Base-by-base conservation (phyloP, 23 red algal species). In the Pyropia haitanensis region DNA sequence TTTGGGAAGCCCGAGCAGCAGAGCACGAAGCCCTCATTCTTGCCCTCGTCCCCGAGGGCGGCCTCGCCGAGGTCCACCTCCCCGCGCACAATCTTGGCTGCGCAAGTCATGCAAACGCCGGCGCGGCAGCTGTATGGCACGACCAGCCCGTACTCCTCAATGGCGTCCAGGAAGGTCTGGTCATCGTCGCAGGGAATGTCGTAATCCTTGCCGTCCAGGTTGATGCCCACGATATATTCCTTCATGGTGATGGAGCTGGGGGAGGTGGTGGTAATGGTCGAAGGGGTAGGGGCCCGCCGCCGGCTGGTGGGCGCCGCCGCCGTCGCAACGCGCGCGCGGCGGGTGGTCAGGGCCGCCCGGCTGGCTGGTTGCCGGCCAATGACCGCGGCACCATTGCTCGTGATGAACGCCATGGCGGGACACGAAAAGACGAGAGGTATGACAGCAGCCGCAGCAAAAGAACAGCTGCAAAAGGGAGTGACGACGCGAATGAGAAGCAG, bases 81-180 rank as follows among this genome's bases (percentile, higher is more conserved):
- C 1, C 89, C 89, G 3, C 60, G 50, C 18, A 95, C 19, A 50
- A 95, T 28, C 65, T 83, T 85, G 18, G 78, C 80, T 49, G 89
- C 89, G 32, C 89, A 95, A 5, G 89, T 95, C 21, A 78, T 81
- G 61, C 89, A 95, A 2, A 95, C 89, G 27, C 89, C 89, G 13
- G 89, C 89, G 52, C 89, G 62, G 61, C 89, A 95, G 8, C 80
- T 87, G 55, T 79, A 70, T 26, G 79, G 67, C 25, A 88, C 89
- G 33, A 50, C 61, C 1, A 80, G 17, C 24, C 85, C 85, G 26
- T 65, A 76, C 16, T 71, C 66, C 49, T 89, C 85, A 64, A 89
- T 89, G 5, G 73, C 85, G 56, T 89, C 85, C 19, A 89, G 60
- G 6, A 89, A 50, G 12, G 85, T 89, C 56, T 74, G 27, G 33